phyloP scores from a whole-genome alignment of 148 eudicot genomes.

The Dysphania ambrosioides region DNA sequence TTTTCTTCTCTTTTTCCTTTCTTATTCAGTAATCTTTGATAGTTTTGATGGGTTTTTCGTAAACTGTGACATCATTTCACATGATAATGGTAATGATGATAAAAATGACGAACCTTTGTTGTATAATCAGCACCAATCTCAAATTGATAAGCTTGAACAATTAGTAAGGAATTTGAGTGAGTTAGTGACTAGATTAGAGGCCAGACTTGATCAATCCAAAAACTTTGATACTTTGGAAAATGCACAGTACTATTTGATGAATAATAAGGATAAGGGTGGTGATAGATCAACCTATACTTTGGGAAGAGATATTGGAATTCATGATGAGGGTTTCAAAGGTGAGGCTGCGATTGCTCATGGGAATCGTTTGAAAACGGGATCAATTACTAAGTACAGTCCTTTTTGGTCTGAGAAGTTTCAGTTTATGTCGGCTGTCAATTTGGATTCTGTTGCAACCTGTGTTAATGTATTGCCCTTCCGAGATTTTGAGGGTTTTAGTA shows the following conservation, averaged over 20 bases:
- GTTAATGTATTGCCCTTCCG: slow-evolving; percentile 63
- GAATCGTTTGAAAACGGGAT: slow-evolving; percentile 28
- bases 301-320: slow-evolving; percentile 15
- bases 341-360: slow-evolving; percentile 7
- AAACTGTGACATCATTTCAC: slow-evolving; percentile 15
- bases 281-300: slow-evolving; percentile 10
- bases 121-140: slow-evolving; percentile 44
- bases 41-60: slow-evolving; percentile 31
- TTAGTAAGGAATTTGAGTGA: slow-evolving; percentile 57
- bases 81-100: slow-evolving; percentile 8
- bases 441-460: slow-evolving; percentile 58
- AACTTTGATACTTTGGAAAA: slow-evolving; percentile 15
- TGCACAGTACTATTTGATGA: neutral
- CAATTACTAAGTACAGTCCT: slow-evolving; percentile 59
- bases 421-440: slow-evolving; percentile 70
- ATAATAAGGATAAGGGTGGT: slow-evolving; percentile 16
- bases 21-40: slow-evolving; percentile 10
- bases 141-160: slow-evolving; percentile 70
- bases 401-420: slow-evolving; percentile 92
- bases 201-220: slow-evolving; percentile 28
- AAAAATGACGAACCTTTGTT: neutral
- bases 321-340: slow-evolving; percentile 23
- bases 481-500: slow-evolving; percentile 71
- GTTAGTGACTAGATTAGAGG: slow-evolving; percentile 68
- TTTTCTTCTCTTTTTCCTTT: slow-evolving; percentile 30